Evolutionary conservation across 23 red algal genomes (phyloP).

Genomic region (Porphyridium purpureum): DNA sequence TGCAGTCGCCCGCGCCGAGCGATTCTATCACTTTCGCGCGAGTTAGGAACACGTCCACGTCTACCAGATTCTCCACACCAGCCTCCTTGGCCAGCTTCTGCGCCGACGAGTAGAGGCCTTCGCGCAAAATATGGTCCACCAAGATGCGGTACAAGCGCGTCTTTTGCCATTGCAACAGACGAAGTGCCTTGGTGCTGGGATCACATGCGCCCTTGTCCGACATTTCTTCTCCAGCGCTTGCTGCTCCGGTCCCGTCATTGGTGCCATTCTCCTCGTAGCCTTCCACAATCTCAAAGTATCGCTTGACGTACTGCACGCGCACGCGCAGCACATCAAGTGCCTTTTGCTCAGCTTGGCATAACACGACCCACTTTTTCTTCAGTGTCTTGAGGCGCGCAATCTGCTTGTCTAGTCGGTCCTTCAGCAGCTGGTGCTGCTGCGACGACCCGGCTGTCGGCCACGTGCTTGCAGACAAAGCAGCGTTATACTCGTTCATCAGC

Average conservation of each 20-base stretch:
- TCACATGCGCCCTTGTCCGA: background rate
- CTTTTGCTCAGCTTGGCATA: background rate
- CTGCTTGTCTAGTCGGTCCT: too few relatives aligned
- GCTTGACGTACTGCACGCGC: too few relatives aligned
- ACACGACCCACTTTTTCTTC: background rate
- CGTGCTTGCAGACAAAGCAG: background rate
- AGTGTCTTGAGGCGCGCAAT: too few relatives aligned
- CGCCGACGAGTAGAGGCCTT: conserved; percentile 45
- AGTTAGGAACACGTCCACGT: conserved; percentile 27
- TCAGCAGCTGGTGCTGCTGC: background rate
- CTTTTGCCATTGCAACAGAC: conserved; percentile 14
- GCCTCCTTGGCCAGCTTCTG: conserved; percentile 12
- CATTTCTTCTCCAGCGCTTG: background rate
- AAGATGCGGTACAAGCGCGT: conserved; percentile 38
- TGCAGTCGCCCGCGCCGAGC: conserved; percentile 10
- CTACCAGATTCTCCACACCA: conserved; percentile 25
- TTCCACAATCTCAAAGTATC: too few relatives aligned
- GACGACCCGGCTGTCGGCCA: background rate
- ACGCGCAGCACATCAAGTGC: too few relatives aligned
- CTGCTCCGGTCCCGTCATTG: background rate
- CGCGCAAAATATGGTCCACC: conserved; percentile 60
- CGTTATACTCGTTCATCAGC: background rate
- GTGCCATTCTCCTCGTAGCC: too few relatives aligned
- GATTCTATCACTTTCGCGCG: background rate
- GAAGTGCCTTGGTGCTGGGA: background rate